phyloP scores from a whole-genome alignment of 1,284 basidiomycete genomes.

The Rhizoctonia solani region DNA sequence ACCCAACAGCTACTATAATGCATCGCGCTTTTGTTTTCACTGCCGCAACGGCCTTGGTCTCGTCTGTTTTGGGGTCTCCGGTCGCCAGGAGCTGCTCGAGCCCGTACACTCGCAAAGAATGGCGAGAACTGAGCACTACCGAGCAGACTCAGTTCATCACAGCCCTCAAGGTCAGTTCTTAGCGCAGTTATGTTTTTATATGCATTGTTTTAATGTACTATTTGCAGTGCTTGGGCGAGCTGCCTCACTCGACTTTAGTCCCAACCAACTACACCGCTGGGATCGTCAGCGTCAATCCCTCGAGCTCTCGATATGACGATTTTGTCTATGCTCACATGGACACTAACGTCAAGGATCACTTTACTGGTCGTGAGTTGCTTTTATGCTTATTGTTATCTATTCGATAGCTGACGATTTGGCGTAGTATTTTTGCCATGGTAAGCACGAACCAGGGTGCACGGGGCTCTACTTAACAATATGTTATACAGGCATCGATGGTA shows the following conservation, averaged over 20 bases:
- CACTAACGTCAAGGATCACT: conserved; percentile 28
- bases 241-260: conserved; percentile 19
- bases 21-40: too few species aligned
- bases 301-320: conserved; percentile 34
- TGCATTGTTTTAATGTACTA: background rate
- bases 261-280: conserved; percentile 26
- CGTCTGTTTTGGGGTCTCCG: too few species aligned
- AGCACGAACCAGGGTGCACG: background rate
- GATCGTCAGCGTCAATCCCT: background rate
- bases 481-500: conserved; percentile 30
- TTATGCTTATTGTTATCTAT: background rate
- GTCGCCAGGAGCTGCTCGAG: too few species aligned
- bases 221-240: conserved; percentile 26
- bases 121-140: background rate
- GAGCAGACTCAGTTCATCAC: conserved; percentile 22
- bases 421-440: conserved; percentile 20
- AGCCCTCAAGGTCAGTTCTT: conserved; percentile 17
- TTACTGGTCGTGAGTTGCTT: conserved; percentile 18
- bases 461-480: background rate
- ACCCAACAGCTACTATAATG: too few species aligned
- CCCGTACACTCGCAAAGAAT: conserved; percentile 26
- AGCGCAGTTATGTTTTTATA: background rate
- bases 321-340: conserved; percentile 37
- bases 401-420: background rate
- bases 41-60: too few species aligned